phyloP scores from a whole-genome alignment of 805 yeast species.

The Ogataea nakhonphanomensis region DNA sequence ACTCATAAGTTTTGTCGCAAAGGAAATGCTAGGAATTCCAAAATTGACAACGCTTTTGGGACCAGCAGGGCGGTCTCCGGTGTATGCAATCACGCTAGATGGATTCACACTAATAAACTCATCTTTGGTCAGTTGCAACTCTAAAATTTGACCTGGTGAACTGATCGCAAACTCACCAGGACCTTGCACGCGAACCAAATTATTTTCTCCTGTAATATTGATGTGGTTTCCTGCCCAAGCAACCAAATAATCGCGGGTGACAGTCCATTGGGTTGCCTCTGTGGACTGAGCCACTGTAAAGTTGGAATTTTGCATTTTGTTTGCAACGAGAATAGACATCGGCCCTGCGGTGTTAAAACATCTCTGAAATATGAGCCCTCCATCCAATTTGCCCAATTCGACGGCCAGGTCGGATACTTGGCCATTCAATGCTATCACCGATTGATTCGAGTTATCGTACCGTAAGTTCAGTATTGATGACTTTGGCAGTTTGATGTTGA shows the following conservation, averaged over 20 bases:
- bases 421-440: slow-evolving; percentile 45
- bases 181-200: slow-evolving; percentile 28
- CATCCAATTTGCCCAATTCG: slow-evolving; percentile 26
- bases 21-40: slow-evolving; percentile 23
- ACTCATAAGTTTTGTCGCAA: slow-evolving; percentile 2
- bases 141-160: slow-evolving; percentile 39
- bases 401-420: slow-evolving; percentile 31
- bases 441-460: slow-evolving; percentile 36
- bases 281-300: slow-evolving; percentile 34
- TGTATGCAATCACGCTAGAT: slow-evolving; percentile 37
- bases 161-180: slow-evolving; percentile 40
- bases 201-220: slow-evolving; percentile 10
- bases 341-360: slow-evolving; percentile 31
- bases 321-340: slow-evolving; percentile 35
- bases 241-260: slow-evolving; percentile 36
- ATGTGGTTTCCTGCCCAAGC: slow-evolving; percentile 48
- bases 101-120: slow-evolving; percentile 41
- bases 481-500: slow-evolving; percentile 43
- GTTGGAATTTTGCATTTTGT: slow-evolving; percentile 32
- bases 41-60: slow-evolving; percentile 23
- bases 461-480: slow-evolving; percentile 36
- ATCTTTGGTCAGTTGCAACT: slow-evolving; percentile 32
- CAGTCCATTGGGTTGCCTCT: slow-evolving; percentile 33
- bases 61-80: slow-evolving; percentile 7
- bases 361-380: slow-evolving; percentile 32